phyloP scores from a whole-genome alignment of 805 yeast genomes.

The Pichia thaimueangensis region DNA sequence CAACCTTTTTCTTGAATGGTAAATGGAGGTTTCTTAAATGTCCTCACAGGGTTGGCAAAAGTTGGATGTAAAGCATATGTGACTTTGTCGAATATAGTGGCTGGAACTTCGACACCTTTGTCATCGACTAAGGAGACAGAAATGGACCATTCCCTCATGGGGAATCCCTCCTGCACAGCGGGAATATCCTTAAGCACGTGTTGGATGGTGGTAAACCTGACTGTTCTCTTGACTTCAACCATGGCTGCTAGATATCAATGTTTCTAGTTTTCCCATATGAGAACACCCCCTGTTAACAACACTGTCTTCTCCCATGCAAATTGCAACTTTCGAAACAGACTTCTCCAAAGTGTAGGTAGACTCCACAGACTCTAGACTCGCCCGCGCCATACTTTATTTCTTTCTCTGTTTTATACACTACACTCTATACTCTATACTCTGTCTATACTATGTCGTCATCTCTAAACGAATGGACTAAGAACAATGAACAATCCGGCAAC shows the following conservation, averaged over 20 bases:
- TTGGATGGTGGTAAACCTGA: slow-evolving; percentile 83
- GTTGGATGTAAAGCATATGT: slow-evolving; percentile 94
- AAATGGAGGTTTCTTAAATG: slow-evolving; percentile 78
- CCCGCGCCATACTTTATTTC: no score
- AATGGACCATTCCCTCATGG: slow-evolving; percentile 91
- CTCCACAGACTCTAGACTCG: no score
- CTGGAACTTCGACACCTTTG: slow-evolving; percentile 78
- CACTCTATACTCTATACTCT: no score
- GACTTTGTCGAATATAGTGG: slow-evolving; percentile 82
- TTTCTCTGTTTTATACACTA: not conserved
- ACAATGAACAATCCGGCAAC: no score
- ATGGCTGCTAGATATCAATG: slow-evolving; percentile 14
- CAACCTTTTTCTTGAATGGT: slow-evolving; percentile 89
- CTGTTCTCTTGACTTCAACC: slow-evolving; percentile 70
- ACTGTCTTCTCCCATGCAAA: no score
- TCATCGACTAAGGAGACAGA: slow-evolving; percentile 69
- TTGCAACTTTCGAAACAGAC: no score
- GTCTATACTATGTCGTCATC: no score
- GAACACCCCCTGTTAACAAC: no score
- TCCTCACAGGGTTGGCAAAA: slow-evolving; percentile 80
- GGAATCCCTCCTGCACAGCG: slow-evolving; percentile 83
- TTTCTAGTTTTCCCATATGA: no score
- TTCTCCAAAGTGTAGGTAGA: no score
- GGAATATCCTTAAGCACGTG: slow-evolving; percentile 74
- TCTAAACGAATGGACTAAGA: no score